These are phyloP conservation scores for Lotmaria passim DNA, from an alignment of 208 protist species.

Conservation along the genomic window DNA sequence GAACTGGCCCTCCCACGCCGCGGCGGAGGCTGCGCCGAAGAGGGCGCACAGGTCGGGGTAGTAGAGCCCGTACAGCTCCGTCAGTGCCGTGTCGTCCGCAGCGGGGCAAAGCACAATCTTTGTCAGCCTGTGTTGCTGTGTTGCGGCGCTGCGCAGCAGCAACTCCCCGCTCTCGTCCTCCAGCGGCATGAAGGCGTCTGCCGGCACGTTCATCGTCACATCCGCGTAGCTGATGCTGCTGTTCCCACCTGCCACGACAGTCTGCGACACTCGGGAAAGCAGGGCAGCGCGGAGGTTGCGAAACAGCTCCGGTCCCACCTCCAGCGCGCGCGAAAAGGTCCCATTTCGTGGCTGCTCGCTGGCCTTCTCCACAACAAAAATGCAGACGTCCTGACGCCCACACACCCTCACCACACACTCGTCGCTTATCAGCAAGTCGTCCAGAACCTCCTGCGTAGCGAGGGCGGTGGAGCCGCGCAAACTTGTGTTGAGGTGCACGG, in stretches of 20 bases:
- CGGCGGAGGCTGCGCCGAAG: conserved; percentile 36
- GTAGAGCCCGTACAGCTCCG: conserved; percentile 55
- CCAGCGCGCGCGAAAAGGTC: conserved; percentile 11
- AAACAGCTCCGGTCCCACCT: conserved; percentile 53
- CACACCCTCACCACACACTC: conserved; percentile 41
- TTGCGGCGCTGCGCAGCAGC: background rate
- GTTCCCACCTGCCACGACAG: background rate
- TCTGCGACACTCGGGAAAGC: conserved; percentile 19
- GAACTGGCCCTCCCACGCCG: conserved; percentile 50
- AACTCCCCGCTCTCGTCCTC: conserved; percentile 36
- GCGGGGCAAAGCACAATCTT: conserved; percentile 51
- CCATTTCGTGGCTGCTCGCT: background rate
- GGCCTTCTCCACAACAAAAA: conserved; percentile 34
- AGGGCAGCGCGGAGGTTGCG: conserved; percentile 68
- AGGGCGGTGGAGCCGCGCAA: conserved; percentile 39
- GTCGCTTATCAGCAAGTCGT: conserved; percentile 39
- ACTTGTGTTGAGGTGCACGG: conserved; percentile 44
- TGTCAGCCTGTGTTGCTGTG: conserved; percentile 1
- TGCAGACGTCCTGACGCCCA: conserved; percentile 40
- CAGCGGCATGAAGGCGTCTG: conserved; percentile 31
- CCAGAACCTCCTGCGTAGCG: conserved; percentile 24
- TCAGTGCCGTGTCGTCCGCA: conserved; percentile 54
- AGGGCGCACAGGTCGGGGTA: conserved; percentile 53
- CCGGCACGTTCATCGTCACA: conserved; percentile 21
- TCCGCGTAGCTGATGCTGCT: conserved; percentile 23